Conservation (phyloP, 2,329 filamentous ascomycete species). For the Alternaria triticina region DNA sequence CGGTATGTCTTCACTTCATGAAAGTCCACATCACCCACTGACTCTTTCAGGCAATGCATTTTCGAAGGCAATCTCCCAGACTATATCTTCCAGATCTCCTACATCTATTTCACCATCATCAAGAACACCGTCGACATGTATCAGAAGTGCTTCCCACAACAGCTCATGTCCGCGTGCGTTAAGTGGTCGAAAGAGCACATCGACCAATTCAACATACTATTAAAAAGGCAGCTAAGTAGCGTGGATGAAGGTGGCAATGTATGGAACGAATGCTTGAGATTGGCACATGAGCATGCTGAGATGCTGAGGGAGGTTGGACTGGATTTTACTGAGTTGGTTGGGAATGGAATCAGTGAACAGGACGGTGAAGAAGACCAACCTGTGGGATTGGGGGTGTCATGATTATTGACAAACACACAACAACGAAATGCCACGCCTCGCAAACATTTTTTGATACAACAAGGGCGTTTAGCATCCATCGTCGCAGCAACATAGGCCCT, state of each 20-base stretch:
- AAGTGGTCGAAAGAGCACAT: conserved; percentile 98
- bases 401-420: too few relatives aligned
- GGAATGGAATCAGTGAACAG: conserved; percentile 43
- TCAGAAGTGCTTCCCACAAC: conserved; percentile 76
- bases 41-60: conserved; percentile 74
- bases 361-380: conserved; percentile 1
- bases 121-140: conserved; percentile 91
- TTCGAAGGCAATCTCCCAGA: conserved; percentile 92
- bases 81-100: conserved; percentile 94
- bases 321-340: conserved; percentile 85
- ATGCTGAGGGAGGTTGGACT: conserved; percentile 85
- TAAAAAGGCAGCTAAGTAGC: conserved; percentile 85
- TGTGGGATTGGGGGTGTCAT: conserved; percentile 38
- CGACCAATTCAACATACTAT: conserved; percentile 84
- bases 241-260: conserved; percentile 76
- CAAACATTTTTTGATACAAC: background rate
- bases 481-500: background rate
- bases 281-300: conserved; percentile 79
- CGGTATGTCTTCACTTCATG: conserved; percentile 61
- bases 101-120: conserved; percentile 93
- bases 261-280: conserved; percentile 83
- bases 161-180: conserved; percentile 92
- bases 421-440: background rate
- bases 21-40: background rate
- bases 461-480: background rate